Base-by-base conservation (phyloP, 2,329 filamentous ascomycete genomes). In the Nigrospora osmanthi region DNA sequence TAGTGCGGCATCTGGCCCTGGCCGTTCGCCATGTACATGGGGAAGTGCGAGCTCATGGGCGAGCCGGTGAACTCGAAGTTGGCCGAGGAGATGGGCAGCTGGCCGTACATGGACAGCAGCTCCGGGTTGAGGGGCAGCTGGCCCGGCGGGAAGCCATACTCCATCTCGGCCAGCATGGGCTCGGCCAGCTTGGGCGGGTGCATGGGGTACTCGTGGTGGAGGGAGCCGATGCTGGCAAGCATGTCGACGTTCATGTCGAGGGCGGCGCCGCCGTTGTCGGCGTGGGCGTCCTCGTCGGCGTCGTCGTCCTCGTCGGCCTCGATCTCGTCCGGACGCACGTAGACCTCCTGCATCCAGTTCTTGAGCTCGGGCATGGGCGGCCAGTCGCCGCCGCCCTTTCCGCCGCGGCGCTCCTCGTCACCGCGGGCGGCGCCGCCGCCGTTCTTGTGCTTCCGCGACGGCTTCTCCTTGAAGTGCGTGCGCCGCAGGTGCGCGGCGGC, bases 401-500 rank as follows among this genome's bases (percentile, higher is more conserved):
- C 76, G 11, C 75, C 75, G 13, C 75, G 70, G 60, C 71, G 76
- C 56, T 77, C 73, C 14, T 69, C 68, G 17, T 64, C 63, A 28
- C 56, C 47, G 17, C 50, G 49, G 28, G 47, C 58, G 34, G 60
- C 59, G 34, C 54, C 58, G 15, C 50, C 55, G 55, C 66, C 69
- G 38, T 65, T 68, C 55, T 71, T 70, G 33, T 65, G 66, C 23
- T 28, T 28, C 13, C 75, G 69, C 9, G 67, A 58, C 2, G 67
- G 59, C 63, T 78, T 79, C 43, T 72, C 83, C 58, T 85, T 87
- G 72, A 96, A 97, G 62, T 97, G 91, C 0, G 85, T 85, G 41
- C 91, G 82, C 36, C 90, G 79, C 10, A 97, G 75, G 61, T 97
- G 91, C 0, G 89, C 91, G 0, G 89, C 89, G 1, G 90, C 91